phyloP scores from a whole-genome alignment of 441 rosid species.

The Gossypium gossypioides region DNA sequence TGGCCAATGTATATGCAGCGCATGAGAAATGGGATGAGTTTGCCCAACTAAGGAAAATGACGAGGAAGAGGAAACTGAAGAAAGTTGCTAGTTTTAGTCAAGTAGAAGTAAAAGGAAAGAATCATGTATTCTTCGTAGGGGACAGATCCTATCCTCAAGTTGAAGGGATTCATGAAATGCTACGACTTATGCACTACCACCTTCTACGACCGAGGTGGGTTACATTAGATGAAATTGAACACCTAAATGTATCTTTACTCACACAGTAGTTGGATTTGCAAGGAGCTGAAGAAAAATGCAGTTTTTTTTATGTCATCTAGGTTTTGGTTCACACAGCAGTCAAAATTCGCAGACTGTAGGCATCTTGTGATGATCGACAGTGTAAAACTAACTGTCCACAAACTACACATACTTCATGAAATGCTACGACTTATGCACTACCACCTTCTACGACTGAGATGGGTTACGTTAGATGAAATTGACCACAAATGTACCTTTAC shows the following conservation, averaged over 20 bases:
- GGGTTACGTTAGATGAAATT: no score
- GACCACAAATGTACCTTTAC: no score
- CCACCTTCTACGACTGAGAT: conserved; percentile 20
- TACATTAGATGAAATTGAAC: no score
- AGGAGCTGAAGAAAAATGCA: background rate
- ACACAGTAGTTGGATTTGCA: background rate
- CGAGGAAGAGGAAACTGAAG: conserved; percentile 30
- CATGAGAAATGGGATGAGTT: conserved; percentile 29
- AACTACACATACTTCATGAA: background rate
- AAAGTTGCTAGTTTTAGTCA: conserved; percentile 31
- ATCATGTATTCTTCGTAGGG: conserved; percentile 24
- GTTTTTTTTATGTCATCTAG: background rate
- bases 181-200: conserved; percentile 15
- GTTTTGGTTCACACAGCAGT: background rate
- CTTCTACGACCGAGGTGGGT: conserved; percentile 17
- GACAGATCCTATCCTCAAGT: conserved; percentile 31
- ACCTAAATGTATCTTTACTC: no score
- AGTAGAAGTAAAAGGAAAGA: conserved; percentile 28
- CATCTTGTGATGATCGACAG: no score
- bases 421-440: conserved; percentile 19
- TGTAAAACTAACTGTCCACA: no score
- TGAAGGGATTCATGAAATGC: conserved; percentile 22
- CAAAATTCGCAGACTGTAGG: background rate
- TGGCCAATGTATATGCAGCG: conserved; percentile 29
- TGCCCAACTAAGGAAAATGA: conserved; percentile 29